Conservation (phyloP, 73 alveolate genomes). For the Paramecium sonneborni region DNA sequence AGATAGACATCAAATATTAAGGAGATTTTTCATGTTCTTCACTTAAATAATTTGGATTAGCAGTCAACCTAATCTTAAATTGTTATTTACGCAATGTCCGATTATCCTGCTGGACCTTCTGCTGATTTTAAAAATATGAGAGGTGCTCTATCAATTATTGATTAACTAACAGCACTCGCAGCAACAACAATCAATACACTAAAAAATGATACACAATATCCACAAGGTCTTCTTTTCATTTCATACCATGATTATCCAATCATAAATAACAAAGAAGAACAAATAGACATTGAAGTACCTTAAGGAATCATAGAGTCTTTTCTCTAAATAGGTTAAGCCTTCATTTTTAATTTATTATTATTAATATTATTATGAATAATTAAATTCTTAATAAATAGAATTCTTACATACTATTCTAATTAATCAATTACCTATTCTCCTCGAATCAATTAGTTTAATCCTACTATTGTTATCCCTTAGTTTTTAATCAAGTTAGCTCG, state of each 20-base stretch:
- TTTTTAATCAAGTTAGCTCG: too few relatives aligned
- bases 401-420: neutral
- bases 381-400: too few relatives aligned
- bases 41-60: neutral
- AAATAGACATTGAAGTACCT: constrained; percentile 31
- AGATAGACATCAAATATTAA: neutral
- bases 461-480: too few relatives aligned
- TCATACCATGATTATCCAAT: constrained; percentile 67
- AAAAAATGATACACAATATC: constrained; percentile 81
- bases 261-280: constrained; percentile 13
- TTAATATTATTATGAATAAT: neutral
- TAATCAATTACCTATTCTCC: too few relatives aligned
- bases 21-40: constrained; percentile 36
- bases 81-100: neutral
- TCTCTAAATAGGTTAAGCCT: neutral
- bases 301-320: neutral
- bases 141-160: constrained; percentile 86
- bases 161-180: constrained; percentile 74
- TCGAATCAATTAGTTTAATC: too few relatives aligned
- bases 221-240: constrained; percentile 77
- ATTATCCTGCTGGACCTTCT: constrained; percentile 69
- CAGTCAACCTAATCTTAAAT: constrained; percentile 1
- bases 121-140: constrained; percentile 80
- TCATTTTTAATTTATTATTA: neutral
- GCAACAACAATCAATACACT: constrained; percentile 82